These are phyloP conservation scores for Ciborinia camelliae DNA, from an alignment of 2,329 filamentous ascomycete species.

Conservation along the genomic window DNA sequence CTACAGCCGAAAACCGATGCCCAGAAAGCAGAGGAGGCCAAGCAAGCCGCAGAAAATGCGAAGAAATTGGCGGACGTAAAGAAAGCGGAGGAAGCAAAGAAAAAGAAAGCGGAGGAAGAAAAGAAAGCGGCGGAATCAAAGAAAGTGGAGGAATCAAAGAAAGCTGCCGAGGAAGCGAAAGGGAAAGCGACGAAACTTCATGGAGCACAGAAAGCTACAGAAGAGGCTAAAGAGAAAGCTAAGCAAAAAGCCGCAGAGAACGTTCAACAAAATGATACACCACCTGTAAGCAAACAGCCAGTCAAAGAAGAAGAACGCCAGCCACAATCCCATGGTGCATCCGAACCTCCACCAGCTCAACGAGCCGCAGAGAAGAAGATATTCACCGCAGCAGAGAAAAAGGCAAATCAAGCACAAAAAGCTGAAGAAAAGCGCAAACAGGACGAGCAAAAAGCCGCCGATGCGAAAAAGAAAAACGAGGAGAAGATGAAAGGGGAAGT, in stretches of 20 bases:
- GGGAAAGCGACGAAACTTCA: constrained; percentile 9
- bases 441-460: constrained; percentile 16
- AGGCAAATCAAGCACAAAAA: constrained; percentile 7
- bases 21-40: constrained; percentile 22
- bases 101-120: constrained; percentile 22
- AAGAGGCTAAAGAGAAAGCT: constrained; percentile 2
- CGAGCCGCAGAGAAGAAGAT: constrained; percentile 15
- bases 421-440: constrained; percentile 20
- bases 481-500: constrained; percentile 13
- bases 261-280: constrained; percentile 5
- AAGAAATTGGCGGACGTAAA: constrained; percentile 37
- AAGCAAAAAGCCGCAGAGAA: constrained; percentile 4
- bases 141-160: constrained; percentile 34
- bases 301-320: constrained; percentile 6
- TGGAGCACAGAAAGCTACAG: constrained; percentile 2
- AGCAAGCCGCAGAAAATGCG: constrained; percentile 28
- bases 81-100: constrained; percentile 35
- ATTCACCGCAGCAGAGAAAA: constrained; percentile 19
- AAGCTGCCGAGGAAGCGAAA: no score
- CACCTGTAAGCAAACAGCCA: constrained; percentile 16
- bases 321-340: constrained; percentile 1
- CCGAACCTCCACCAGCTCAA: constrained; percentile 13
- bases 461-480: constrained; percentile 12
- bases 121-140: constrained; percentile 36
- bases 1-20: constrained; percentile 13